Percentiles rank a stretch among this genome's conserved stretches.
Evolutionary conservation across 345 rosid species (phyloP).

Genomic region (Gossypium sturtianum): DNA sequence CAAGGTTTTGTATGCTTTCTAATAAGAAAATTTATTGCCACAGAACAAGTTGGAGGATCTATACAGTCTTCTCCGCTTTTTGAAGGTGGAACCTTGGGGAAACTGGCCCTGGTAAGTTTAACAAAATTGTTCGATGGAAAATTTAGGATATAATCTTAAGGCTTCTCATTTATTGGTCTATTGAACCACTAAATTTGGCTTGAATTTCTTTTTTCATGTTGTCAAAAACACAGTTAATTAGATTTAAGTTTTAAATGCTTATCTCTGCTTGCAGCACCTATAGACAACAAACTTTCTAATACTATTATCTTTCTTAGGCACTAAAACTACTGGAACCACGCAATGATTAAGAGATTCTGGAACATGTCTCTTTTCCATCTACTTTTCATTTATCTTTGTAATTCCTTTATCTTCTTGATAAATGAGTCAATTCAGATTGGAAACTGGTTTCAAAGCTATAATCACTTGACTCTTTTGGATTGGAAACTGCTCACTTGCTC

Average conservation of each 20-base stretch:
- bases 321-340: no score
- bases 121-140: neutral
- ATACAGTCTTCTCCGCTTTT: constrained; percentile 91
- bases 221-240: neutral
- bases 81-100: constrained; percentile 96
- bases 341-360: no score
- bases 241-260: neutral
- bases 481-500: no score
- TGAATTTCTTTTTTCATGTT: neutral
- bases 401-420: no score
- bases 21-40: constrained; percentile 15
- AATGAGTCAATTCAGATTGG: no score
- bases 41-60: constrained; percentile 92
- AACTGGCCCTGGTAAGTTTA: constrained; percentile 84
- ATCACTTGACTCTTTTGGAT: no score
- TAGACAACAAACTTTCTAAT: no score
- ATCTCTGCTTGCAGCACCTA: neutral
- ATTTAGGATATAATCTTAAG: constrained; percentile 7
- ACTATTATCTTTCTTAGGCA: no score
- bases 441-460: no score
- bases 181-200: neutral
- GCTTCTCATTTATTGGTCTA: constrained; percentile 15
- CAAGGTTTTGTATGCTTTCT: constrained; percentile 15
- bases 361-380: no score
- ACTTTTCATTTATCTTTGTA: no score